Percentiles rank a stretch among this genome's conserved stretches.
Evolutionary conservation across 2,329 filamentous ascomycete species (phyloP).

Genomic region (Aspergillus fischeri): DNA sequence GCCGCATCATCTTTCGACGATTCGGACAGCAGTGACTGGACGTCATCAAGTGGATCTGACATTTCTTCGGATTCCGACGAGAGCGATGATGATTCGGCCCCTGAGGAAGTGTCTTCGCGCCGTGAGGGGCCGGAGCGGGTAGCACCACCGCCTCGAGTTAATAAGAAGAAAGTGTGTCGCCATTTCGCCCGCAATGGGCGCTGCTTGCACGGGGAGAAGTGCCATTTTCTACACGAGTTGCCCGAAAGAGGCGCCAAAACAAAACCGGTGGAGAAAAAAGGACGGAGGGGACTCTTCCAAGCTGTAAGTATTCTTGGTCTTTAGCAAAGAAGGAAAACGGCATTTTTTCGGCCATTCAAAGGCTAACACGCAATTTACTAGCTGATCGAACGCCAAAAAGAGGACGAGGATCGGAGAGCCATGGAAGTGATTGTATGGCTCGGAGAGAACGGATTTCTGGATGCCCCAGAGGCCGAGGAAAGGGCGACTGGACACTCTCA

Average conservation of each 20-base stretch:
- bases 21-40: slow-evolving; percentile 33
- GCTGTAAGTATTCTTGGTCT: slow-evolving; percentile 29
- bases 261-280: slow-evolving; percentile 25
- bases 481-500: neutral
- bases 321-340: neutral
- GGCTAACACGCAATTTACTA: slow-evolving; percentile 10
- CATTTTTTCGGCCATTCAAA: neutral
- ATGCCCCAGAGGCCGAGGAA: slow-evolving; percentile 13
- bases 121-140: slow-evolving; percentile 38
- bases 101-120: slow-evolving; percentile 41
- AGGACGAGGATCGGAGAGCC: slow-evolving; percentile 39
- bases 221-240: slow-evolving; percentile 41
- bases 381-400: slow-evolving; percentile 41
- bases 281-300: slow-evolving; percentile 42
- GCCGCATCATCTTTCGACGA: slow-evolving; percentile 13
- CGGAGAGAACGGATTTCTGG: slow-evolving; percentile 39
- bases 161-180: slow-evolving; percentile 33
- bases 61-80: slow-evolving; percentile 22
- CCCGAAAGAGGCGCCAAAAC: slow-evolving; percentile 25
- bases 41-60: slow-evolving; percentile 36
- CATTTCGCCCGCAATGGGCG: slow-evolving; percentile 40
- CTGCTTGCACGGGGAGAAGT: slow-evolving; percentile 40
- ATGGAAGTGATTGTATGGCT: slow-evolving; percentile 42
- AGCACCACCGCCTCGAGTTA: slow-evolving; percentile 34
- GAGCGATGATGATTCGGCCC: slow-evolving; percentile 31